Conservation (phyloP, 2,329 filamentous ascomycete genomes). For the Fusarium graminum region DNA sequence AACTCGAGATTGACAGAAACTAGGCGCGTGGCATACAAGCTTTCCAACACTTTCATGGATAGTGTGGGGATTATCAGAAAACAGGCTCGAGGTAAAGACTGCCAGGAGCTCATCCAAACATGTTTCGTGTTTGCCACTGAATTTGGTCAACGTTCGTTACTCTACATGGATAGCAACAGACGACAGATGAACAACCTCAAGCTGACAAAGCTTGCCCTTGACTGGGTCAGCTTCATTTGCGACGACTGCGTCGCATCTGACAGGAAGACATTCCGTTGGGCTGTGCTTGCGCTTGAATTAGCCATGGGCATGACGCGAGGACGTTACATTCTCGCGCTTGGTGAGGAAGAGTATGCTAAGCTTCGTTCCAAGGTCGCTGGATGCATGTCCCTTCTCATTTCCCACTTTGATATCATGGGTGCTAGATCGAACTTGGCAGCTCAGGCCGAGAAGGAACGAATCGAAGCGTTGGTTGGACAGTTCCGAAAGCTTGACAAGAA, state of each 20-base stretch:
- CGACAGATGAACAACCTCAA: conserved; percentile 98
- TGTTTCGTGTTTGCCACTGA: conserved; percentile 99
- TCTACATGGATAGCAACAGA: conserved; percentile 95
- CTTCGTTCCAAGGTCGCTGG: conserved; percentile 91
- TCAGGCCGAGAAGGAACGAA: conserved; percentile 89
- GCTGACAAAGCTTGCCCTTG: conserved; percentile 89
- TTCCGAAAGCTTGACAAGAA: conserved; percentile 84
- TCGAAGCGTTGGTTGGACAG: conserved; percentile 83
- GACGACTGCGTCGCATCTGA: conserved; percentile 96
- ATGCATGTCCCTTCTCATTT: conserved; percentile 97
- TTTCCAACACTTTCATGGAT: conserved; percentile 99
- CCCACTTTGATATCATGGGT: conserved; percentile 99
- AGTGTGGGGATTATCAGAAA: conserved; percentile 93
- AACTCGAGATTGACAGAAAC: conserved; percentile 93
- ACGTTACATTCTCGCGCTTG: conserved; percentile 90
- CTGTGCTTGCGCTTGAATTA: conserved; percentile 93
- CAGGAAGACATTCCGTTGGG: conserved; percentile 96
- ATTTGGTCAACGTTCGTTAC: conserved; percentile 92
- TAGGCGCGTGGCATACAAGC: conserved; percentile 93
- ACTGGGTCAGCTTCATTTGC: conserved; percentile 98
- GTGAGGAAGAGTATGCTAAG: conserved; percentile 86
- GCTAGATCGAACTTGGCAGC: conserved; percentile 93
- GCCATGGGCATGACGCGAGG: conserved; percentile 97
- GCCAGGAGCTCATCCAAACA: conserved; percentile 95
- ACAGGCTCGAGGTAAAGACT: conserved; percentile 86